Evolutionary conservation across 305 asterid species (phyloP), one percentile per base, ranked within the genome.

Genomic region (Caryopteris hybrid): DNA sequence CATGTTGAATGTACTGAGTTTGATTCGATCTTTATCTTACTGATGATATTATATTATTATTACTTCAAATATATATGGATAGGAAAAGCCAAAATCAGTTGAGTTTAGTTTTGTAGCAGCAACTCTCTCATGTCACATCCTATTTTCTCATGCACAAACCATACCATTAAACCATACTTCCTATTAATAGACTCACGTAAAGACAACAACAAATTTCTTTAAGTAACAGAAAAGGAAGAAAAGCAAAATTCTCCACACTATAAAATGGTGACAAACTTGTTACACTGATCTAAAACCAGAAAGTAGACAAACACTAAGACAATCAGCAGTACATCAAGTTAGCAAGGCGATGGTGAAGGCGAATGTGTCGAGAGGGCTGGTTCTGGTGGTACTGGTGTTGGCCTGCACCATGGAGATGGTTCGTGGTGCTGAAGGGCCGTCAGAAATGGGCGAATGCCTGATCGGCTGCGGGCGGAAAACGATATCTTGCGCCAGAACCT

Each of bases 361-460:
- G 13, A n/a, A 14, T 42, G 54, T 55, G 67, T 38, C 61, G 5
- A 43, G 58, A 7, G 46, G 36, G 3, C 12, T 50, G 0, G 1
- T 65, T 6, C 0, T 71, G 0, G 29, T 33, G 58, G 14, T 76
- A 18, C 20, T 74, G 9, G 53, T 50, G 38, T 48, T 76, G 18
- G 62, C 36, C 0, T 66, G 68, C 64, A 27, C 43, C 9, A 55
- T 66, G 59, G 64, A 29, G 66, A 22, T 31, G n/a, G 50, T 38
- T 4, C 65, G 58, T n/a, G 51, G 45, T 3, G 67, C 41, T 6
- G 64, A 76, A 6, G 80, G 74, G 50, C 77, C 71, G 25, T 23
- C 70, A 12, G 60, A 23, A 16, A 8, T 50, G 3, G 77, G 67
- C 21, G 63, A 54, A 29, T 76, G 81, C 22, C 50, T 76, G 8